phyloP scores from a whole-genome alignment of 768 basidiomycete species.

The Mycena olivaceomarginata region DNA sequence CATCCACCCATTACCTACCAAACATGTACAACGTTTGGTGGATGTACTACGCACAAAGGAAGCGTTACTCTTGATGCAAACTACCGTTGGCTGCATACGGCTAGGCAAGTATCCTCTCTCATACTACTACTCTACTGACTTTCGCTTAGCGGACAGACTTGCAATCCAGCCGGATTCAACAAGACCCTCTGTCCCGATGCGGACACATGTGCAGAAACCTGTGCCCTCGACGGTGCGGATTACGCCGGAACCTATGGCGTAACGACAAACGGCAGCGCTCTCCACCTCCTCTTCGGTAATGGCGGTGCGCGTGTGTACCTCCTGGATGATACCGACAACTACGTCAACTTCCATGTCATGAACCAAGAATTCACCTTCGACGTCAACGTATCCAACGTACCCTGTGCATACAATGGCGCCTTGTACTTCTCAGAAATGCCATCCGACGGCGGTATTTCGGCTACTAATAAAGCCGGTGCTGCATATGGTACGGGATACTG shows the following conservation, averaged over 20 bases:
- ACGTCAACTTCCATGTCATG: conserved; percentile 50
- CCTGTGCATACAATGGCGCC: conserved; percentile 67
- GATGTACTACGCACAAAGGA: conserved; percentile 47
- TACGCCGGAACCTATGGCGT: conserved; percentile 60
- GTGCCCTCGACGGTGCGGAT: conserved; percentile 48
- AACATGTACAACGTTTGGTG: conserved; percentile 51
- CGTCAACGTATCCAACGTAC: conserved; percentile 64
- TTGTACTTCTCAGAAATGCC: conserved; percentile 68
- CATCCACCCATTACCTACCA: conserved; percentile 58
- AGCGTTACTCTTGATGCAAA: conserved; percentile 59
- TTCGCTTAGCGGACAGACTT: conserved; percentile 36
- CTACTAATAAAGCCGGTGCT: conserved; percentile 64
- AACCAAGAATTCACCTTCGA: conserved; percentile 69
- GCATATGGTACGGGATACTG: conserved; percentile 68
- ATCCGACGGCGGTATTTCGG: conserved; percentile 61
- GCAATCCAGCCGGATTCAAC: conserved; percentile 40
- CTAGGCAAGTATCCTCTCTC: conserved; percentile 40
- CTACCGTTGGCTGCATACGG: conserved; percentile 60
- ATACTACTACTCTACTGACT: conserved; percentile 19
- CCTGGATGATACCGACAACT: conserved; percentile 52
- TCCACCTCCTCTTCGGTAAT: conserved; percentile 59
- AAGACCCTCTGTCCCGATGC: conserved; percentile 56
- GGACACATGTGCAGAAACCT: conserved; percentile 49
- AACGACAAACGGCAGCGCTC: conserved; percentile 55
- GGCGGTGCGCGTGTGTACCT: conserved; percentile 60